Evolutionary conservation across 148 eudicot species (phyloP), one percentile per base, ranked within the genome.

Genomic region (Silene latifolia): DNA sequence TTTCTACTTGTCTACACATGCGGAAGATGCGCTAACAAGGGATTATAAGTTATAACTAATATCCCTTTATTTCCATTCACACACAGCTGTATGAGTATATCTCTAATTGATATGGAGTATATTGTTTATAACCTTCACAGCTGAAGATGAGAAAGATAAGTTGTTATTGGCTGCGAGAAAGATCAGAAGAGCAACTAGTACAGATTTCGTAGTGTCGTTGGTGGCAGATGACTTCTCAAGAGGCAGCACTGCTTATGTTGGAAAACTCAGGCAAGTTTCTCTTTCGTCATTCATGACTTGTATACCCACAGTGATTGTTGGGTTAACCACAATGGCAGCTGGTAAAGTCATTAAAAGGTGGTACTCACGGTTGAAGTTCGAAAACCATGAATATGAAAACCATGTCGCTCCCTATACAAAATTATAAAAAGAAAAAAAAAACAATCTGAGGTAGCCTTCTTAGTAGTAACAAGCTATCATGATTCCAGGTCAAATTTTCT

Each of bases 161-260:
- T 78, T 93, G 69, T 74, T 93, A 76, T 71, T 93, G 80, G 90
- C 91, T 61, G 97, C 98, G 71, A 89, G 83, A 76, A 91, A 85
- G 81, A 81, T 91, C 80, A 83, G 95, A 77, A 86, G 89, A 83
- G 87, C 97, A 63, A 88, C 97, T 61, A 82, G 91, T 84, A 89
- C 93, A 9, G 89, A 88, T n/a, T 93, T 93, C 72, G 85, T 88
- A 4, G 79, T 93, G 76, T 91, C 98, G 53, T 74, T 91, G 67
- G 95, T 88, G 75, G 88, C 93, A 15, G 91, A 89, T 76, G 88
- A 91, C 73, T 93, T 93, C 79, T 93, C 98, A 54, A 88, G 90
- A 80, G 85, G 94, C 80, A 88, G 98, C 88, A 88, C 81, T 72
- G 83, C 93, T n/a, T 88, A 89, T 78, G 87, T 89, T 60, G 97